Evolutionary conservation across 2,329 filamentous ascomycete species (phyloP).

Genomic region (Ophiostoma quercus): DNA sequence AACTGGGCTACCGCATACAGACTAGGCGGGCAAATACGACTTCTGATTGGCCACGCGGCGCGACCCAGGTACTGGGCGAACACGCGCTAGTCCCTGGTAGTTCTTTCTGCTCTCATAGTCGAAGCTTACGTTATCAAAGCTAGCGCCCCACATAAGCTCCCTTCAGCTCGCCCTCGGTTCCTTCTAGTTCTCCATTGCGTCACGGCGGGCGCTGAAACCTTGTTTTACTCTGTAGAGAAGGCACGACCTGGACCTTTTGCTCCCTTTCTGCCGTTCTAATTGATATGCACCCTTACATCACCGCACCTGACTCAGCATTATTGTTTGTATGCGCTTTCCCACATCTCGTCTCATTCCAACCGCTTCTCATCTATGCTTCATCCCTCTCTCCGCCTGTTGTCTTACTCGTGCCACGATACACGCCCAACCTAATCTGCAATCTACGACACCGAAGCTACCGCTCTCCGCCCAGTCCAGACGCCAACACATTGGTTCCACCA

Average conservation of each 20-base stretch:
- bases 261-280: slow-evolving; percentile 10
- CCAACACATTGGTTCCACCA: background rate
- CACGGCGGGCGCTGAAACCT: slow-evolving; percentile 23
- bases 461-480: background rate
- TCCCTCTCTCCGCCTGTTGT: slow-evolving; percentile 1
- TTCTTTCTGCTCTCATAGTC: background rate
- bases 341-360: background rate
- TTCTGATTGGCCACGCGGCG: slow-evolving; percentile 21
- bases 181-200: slow-evolving; percentile 23
- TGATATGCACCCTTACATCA: slow-evolving; percentile 14
- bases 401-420: slow-evolving; percentile 11
- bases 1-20: slow-evolving; percentile 15
- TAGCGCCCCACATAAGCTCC: slow-evolving; percentile 26
- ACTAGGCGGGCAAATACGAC: background rate
- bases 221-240: slow-evolving; percentile 18
- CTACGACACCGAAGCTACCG: slow-evolving; percentile 1
- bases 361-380: background rate
- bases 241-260: slow-evolving; percentile 5
- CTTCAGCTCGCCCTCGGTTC: background rate
- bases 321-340: background rate
- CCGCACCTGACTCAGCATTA: background rate
- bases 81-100: background rate
- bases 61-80: background rate
- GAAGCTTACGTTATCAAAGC: background rate
- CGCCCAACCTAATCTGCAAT: background rate